Evolutionary conservation across 2,329 filamentous ascomycete genomes (phyloP), one percentile per base, ranked within the genome.

Genomic region (Venturia nashicola): DNA sequence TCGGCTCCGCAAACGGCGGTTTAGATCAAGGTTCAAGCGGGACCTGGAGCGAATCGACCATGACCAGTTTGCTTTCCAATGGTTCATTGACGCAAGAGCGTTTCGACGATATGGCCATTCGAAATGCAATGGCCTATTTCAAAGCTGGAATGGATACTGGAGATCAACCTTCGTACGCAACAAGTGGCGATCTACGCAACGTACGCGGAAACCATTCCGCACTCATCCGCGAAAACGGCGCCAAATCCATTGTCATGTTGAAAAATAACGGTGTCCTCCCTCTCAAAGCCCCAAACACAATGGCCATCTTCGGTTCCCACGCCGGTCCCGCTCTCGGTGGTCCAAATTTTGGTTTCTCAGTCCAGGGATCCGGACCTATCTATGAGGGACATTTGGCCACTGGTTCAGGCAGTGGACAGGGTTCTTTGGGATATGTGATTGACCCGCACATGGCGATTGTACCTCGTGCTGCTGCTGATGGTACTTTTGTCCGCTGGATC

Each of bases 41-140:
- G n/a, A 94, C 81, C 79, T 96, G 89, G 88, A 93, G 93, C 11
- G 78, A 86, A 34, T 97, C 97, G 75, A 75, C 97, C 68, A 97
- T 93, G 2, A 78, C 96, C 59, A 90, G 90, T 1, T 86, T 97
- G 6, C 76, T 96, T 68, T 55, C 48, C 48, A 97, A 97, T 71
- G 92, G 92, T 42, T 96, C 91, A 0, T 78, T 97, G 39, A 90
- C 93, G 0, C 84, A 89, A 68, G 96, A 89, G 82, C 85, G 93
- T 61, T 73, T 97, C 9, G 92, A 97, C 69, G 93, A 97, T 72
- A 96, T 96, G 87, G 90, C 85, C 5, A 88, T 90, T 75, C 86
- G 94, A 69, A 96, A 89, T 67, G 80, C 89, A 76, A 79, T 84
- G 61, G 83, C 83, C 3, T 87, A 82, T 72, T 87, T 84, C 74